These are phyloP conservation scores for Ustilago lituana DNA, from an alignment of 1,284 basidiomycete species.

Conservation along the genomic window DNA sequence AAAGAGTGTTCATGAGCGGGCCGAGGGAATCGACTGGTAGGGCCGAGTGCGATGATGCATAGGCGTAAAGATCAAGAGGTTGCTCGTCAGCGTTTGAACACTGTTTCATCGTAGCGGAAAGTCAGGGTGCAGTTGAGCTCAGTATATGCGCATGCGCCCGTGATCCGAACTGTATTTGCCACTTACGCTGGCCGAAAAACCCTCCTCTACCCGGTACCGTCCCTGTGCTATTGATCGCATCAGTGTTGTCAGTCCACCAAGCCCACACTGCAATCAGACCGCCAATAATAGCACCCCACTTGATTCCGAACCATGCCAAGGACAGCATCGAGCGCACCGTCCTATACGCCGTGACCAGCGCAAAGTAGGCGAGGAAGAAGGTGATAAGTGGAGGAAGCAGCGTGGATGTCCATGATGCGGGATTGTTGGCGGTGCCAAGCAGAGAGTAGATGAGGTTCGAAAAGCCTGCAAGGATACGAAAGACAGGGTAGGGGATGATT, in stretches of 20 bases:
- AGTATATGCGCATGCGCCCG: too few relatives aligned
- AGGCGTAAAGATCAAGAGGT: neutral
- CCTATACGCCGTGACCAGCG: constrained; percentile 52
- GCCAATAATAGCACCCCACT: constrained; percentile 56
- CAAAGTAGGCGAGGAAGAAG: constrained; percentile 53
- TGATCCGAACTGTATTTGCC: too few relatives aligned
- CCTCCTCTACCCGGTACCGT: constrained; percentile 19
- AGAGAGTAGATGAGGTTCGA: constrained; percentile 51
- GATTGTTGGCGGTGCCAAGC: constrained; percentile 43
- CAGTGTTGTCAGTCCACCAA: constrained; percentile 51
- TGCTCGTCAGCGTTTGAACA: constrained; percentile 29
- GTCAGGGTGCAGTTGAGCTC: too few relatives aligned
- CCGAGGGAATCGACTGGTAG: constrained; percentile 28
- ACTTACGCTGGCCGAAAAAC: constrained; percentile 40
- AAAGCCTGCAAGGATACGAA: constrained; percentile 46
- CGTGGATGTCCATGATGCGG: constrained; percentile 51
- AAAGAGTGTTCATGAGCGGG: constrained; percentile 39
- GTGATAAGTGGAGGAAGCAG: constrained; percentile 54
- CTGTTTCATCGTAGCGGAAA: constrained; percentile 9
- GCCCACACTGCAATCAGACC: constrained; percentile 52
- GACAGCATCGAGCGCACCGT: constrained; percentile 43
- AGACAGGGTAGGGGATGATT: constrained; percentile 44
- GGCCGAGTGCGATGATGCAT: neutral
- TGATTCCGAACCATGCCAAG: constrained; percentile 54
- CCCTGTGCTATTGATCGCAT: constrained; percentile 44